Evolutionary conservation across 2,329 filamentous ascomycete genomes (phyloP).

Genomic region (Raffaelea ambrosiae): DNA sequence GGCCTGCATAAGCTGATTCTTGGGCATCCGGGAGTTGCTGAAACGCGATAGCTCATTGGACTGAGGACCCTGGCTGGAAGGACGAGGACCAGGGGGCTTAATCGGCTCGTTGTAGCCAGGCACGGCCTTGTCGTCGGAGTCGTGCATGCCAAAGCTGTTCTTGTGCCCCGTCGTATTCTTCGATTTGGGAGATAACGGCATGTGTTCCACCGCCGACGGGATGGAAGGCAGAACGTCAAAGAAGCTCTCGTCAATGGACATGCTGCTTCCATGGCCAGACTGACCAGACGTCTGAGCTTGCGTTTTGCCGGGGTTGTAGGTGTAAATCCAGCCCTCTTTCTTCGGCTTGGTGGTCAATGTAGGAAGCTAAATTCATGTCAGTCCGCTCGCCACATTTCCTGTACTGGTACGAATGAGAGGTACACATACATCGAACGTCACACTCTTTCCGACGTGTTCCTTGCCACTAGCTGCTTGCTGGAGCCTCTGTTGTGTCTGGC

Average conservation of each 20-base stretch:
- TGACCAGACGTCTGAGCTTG: not conserved
- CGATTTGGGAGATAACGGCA: constrained; percentile 9
- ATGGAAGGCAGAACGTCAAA: constrained; percentile 4
- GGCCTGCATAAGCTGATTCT: too few relatives aligned
- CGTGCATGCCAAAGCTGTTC: not conserved
- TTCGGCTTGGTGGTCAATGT: not conserved
- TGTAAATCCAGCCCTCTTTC: not conserved
- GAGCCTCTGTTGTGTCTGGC: too few relatives aligned
- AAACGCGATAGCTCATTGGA: too few relatives aligned
- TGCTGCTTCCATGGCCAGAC: not conserved
- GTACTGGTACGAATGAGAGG: too few relatives aligned
- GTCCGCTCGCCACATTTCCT: not conserved
- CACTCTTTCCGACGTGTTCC: not conserved
- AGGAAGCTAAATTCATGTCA: not conserved
- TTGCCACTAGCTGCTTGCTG: too few relatives aligned
- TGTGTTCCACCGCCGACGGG: constrained; percentile 8
- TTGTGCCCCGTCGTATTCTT: not conserved
- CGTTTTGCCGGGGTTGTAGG: not conserved
- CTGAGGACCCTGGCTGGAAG: too few relatives aligned
- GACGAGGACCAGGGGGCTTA: too few relatives aligned
- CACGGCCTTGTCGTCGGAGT: too few relatives aligned
- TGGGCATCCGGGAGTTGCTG: too few relatives aligned
- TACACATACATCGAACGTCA: constrained; percentile 31
- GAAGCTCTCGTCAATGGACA: not conserved
- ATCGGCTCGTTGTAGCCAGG: too few relatives aligned